Conservation (phyloP, 768 basidiomycete species). For the Tephrocybe rancida region DNA sequence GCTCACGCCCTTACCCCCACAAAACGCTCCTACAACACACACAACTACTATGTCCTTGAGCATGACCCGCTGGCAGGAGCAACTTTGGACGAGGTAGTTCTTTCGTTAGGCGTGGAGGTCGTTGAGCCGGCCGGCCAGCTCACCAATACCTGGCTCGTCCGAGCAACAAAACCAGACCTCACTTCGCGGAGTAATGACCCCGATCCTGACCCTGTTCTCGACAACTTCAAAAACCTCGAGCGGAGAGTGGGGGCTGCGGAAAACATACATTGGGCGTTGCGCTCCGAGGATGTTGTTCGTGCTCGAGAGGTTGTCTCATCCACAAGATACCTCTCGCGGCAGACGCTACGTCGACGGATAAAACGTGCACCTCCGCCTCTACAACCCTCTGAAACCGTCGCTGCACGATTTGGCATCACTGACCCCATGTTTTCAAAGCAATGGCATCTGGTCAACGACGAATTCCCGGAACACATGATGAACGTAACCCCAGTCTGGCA, state of each 20-base stretch:
- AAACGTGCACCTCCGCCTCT: slow-evolving; percentile 81
- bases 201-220: slow-evolving; percentile 47
- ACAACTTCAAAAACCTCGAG: slow-evolving; percentile 48
- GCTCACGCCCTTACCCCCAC: slow-evolving; percentile 38
- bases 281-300: slow-evolving; percentile 39
- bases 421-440: slow-evolving; percentile 86
- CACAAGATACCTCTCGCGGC: slow-evolving; percentile 62
- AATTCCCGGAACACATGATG: slow-evolving; percentile 81
- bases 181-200: slow-evolving; percentile 32
- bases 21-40: slow-evolving; percentile 57
- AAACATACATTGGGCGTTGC: slow-evolving; percentile 18
- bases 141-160: slow-evolving; percentile 79
- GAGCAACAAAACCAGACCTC: slow-evolving; percentile 45
- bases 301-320: slow-evolving; percentile 53
- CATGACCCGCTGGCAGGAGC: slow-evolving; percentile 49
- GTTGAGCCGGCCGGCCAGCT: slow-evolving; percentile 91
- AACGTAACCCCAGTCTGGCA: slow-evolving; percentile 95
- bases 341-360: slow-evolving; percentile 63
- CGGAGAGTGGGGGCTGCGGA: slow-evolving; percentile 28
- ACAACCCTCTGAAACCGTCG: slow-evolving; percentile 25
- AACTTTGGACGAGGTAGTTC: slow-evolving; percentile 66
- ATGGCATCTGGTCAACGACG: slow-evolving; percentile 73
- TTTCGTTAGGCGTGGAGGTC: slow-evolving; percentile 84
- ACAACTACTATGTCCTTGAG: slow-evolving; percentile 84
- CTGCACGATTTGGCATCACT: slow-evolving; percentile 40